These are phyloP conservation scores for Mytilinidion resinicola DNA, from an alignment of 495 filamentous ascomycete species.

Conservation along the genomic window DNA sequence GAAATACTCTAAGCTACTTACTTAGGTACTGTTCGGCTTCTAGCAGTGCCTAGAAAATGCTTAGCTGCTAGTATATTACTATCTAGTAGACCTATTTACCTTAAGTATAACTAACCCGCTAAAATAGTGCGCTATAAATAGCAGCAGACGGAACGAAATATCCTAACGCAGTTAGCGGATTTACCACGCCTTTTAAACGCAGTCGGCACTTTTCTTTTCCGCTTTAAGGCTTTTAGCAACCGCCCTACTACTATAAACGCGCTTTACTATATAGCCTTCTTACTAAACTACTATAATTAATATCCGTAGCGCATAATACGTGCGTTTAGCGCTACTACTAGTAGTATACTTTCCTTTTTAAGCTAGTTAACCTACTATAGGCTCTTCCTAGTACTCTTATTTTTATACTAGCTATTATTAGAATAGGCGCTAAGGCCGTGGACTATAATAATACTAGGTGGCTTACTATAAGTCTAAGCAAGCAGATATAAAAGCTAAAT, in stretches of 20 bases:
- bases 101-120: slow-evolving; percentile 13
- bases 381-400: slow-evolving; percentile 13
- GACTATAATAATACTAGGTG: slow-evolving; percentile 24
- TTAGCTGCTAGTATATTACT: neutral
- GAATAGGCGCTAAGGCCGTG: slow-evolving; percentile 28
- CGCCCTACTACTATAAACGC: slow-evolving; percentile 14
- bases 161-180: slow-evolving; percentile 4
- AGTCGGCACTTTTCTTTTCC: slow-evolving; percentile 9
- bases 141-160: slow-evolving; percentile 7
- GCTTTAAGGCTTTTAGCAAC: slow-evolving; percentile 5
- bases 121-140: slow-evolving; percentile 17
- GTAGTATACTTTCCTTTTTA: slow-evolving; percentile 16
- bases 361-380: slow-evolving; percentile 29
- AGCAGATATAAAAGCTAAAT: neutral
- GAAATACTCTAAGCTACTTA: slow-evolving; percentile 13
- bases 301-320: slow-evolving; percentile 32
- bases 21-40: slow-evolving; percentile 8
- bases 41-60: slow-evolving; percentile 9
- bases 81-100: neutral
- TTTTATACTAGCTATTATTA: slow-evolving; percentile 27
- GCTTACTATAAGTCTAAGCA: slow-evolving; percentile 1
- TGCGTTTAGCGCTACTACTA: slow-evolving; percentile 16
- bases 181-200: neutral
- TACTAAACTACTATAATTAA: slow-evolving; percentile 19
- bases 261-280: slow-evolving; percentile 15